Conservation (phyloP, 1,284 basidiomycete species). For the Irpex rosettiformis region DNA sequence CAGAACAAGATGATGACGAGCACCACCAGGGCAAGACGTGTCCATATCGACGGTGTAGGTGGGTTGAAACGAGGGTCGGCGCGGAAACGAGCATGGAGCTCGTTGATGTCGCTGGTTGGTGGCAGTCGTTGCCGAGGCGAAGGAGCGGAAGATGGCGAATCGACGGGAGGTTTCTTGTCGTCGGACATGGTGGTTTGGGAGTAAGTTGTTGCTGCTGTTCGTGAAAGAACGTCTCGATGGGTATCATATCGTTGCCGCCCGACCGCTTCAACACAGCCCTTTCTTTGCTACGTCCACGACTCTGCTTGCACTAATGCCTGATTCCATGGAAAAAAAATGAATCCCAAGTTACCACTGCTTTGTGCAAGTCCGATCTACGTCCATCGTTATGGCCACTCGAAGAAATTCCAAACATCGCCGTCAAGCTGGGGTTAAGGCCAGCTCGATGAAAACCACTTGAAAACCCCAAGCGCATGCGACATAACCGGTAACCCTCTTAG, state of each 20-base stretch:
- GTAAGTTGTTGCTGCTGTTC: background rate
- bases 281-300: background rate
- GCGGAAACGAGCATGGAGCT: constrained; percentile 22
- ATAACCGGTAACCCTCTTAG: background rate
- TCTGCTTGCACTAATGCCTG: background rate
- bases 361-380: constrained; percentile 10
- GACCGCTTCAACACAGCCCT: background rate
- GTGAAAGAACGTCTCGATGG: background rate
- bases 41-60: constrained; percentile 42
- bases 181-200: constrained; percentile 13
- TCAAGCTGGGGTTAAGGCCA: background rate
- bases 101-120: constrained; percentile 25
- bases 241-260: constrained; percentile 8
- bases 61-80: constrained; percentile 42
- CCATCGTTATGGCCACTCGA: background rate
- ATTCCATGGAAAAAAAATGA: background rate
- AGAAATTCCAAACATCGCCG: background rate
- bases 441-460: background rate
- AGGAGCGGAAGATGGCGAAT: constrained; percentile 7
- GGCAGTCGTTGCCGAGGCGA: constrained; percentile 12
- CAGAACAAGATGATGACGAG: constrained; percentile 42
- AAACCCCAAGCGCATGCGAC: background rate
- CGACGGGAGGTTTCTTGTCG: constrained; percentile 14
- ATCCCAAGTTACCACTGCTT: background rate
- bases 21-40: constrained; percentile 42